Conservation (phyloP, 805 yeast species). For the Priceomyces castillae region DNA sequence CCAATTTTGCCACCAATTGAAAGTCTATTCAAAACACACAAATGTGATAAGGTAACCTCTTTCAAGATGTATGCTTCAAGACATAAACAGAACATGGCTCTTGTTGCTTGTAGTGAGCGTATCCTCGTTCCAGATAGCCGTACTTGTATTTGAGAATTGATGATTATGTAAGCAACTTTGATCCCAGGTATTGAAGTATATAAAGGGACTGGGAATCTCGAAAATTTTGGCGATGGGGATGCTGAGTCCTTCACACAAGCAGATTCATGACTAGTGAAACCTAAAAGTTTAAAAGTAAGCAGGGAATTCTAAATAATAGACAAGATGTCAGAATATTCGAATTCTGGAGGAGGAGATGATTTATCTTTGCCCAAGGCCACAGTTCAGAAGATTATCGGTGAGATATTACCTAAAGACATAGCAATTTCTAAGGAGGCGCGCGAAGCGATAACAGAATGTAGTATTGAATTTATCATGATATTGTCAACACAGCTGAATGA, state of each 20-base stretch:
- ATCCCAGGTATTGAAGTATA: conserved; percentile 3
- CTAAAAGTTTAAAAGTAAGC: neutral
- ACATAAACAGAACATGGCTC: no score
- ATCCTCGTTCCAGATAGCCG: neutral
- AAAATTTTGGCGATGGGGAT: conserved; percentile 4
- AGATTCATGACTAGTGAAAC: neutral
- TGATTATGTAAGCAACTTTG: conserved; percentile 1
- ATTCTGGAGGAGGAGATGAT: conserved; percentile 35
- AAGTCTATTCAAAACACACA: no score
- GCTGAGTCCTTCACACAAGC: conserved; percentile 2
- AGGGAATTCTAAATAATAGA: conserved; percentile 31
- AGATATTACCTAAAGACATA: conserved; percentile 83
- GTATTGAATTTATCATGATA: conserved; percentile 94
- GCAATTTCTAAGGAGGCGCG: conserved; percentile 90
- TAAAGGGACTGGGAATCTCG: conserved; percentile 3
- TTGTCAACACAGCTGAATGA: conserved; percentile 91
- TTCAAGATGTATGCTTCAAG: no score
- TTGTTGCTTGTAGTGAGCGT: neutral
- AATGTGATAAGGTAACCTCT: no score
- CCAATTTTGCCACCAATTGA: conserved; percentile 6
- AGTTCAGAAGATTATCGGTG: conserved; percentile 90
- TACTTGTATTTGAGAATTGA: neutral
- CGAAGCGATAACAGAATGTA: conserved; percentile 92
- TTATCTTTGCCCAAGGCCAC: conserved; percentile 66
- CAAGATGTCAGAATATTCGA: conserved; percentile 40